Conservation (phyloP, 75 land plant genomes). For the Picea glauca region DNA sequence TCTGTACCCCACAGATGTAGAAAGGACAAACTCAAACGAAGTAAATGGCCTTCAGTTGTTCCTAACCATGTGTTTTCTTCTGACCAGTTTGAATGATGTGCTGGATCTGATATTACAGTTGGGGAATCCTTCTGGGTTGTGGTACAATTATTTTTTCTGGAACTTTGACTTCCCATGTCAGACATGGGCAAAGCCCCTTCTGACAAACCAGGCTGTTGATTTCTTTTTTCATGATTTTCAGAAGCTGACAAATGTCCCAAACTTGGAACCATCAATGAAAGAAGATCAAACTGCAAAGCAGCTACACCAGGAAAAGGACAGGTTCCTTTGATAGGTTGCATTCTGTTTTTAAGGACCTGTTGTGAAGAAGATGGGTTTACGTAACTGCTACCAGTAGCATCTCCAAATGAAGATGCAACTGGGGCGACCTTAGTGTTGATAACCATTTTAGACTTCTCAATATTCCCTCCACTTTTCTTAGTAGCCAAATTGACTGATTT, state of each 20-base stretch:
- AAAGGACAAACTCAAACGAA: slow-evolving; percentile 60
- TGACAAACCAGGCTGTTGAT: not conserved
- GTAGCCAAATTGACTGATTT: not conserved
- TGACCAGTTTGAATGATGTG: not conserved
- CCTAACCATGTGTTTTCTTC: slow-evolving; percentile 27
- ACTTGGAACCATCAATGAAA: slow-evolving; percentile 42
- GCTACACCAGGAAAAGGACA: slow-evolving; percentile 80
- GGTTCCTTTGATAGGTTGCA: slow-evolving; percentile 50
- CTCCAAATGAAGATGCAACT: not conserved
- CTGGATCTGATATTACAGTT: not conserved
- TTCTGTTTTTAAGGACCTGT: slow-evolving; percentile 14
- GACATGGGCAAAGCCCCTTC: not conserved
- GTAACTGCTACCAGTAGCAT: slow-evolving; percentile 3
- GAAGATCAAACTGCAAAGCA: slow-evolving; percentile 63
- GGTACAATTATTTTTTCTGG: not conserved
- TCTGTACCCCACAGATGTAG: slow-evolving; percentile 86
- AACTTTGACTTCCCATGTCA: not conserved
- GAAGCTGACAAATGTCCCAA: not conserved
- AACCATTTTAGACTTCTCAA: slow-evolving; percentile 20
- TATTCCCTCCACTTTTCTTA: slow-evolving; percentile 15
- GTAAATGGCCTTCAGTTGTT: slow-evolving; percentile 41
- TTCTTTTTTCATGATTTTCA: not conserved
- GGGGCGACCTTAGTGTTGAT: slow-evolving; percentile 12
- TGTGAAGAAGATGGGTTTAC: not conserved
- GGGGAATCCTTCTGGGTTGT: not conserved